Evolutionary conservation across 129 eudicot genomes (phyloP).

Genomic region (Artemisia argyi): DNA sequence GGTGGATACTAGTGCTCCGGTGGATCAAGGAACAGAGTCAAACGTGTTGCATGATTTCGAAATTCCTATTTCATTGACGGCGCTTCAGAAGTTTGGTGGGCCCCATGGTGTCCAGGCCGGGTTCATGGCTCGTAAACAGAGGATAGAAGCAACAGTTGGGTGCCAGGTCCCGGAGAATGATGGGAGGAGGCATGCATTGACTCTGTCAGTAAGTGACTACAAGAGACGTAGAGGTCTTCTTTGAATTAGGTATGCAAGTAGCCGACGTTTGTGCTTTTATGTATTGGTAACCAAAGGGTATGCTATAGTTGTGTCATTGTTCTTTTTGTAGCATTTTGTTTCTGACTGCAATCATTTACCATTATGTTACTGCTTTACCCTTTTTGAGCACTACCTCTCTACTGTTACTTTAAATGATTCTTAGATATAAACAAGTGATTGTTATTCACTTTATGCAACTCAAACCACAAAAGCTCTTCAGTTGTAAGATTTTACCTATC

Average conservation of each 20-base stretch:
- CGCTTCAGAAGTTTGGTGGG: conserved; percentile 84
- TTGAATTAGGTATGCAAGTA: conserved; percentile 31
- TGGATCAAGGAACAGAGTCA: conserved; percentile 84
- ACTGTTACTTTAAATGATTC: not conserved
- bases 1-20: conserved; percentile 93
- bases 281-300: not conserved
- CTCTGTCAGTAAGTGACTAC: conserved; percentile 83
- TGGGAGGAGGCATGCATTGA: conserved; percentile 83
- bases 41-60: conserved; percentile 77
- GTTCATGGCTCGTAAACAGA: conserved; percentile 90
- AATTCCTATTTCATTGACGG: conserved; percentile 72
- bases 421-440: not conserved
- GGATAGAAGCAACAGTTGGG: conserved; percentile 85
- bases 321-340: not conserved
- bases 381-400: not conserved
- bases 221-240: conserved; percentile 93
- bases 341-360: not conserved
- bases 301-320: not conserved
- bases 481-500: not conserved
- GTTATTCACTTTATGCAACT: too few relatives aligned
- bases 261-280: conserved; percentile 2
- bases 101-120: conserved; percentile 82
- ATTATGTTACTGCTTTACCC: not conserved
- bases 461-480: too few relatives aligned
- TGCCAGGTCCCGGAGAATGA: conserved; percentile 80